Evolutionary conservation across 2,329 filamentous ascomycete genomes (phyloP), one percentile per base, ranked within the genome.

Genomic region (Penicillium occitanis): DNA sequence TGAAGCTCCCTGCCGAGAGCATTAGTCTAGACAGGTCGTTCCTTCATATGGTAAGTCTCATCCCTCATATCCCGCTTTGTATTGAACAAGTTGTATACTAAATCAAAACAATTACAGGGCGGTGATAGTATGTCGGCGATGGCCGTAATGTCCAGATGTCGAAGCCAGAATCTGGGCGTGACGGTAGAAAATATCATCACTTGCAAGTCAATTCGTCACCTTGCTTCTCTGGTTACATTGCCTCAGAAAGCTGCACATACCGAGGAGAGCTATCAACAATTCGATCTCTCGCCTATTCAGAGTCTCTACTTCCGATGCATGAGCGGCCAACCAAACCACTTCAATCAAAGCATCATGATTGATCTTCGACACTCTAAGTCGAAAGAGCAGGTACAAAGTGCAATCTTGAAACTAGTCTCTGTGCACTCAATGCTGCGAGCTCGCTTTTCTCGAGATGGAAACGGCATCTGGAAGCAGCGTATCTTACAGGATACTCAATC

Each of bases 261-360:
- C 6, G 61, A 67, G 48, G 65, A 63, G 35, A 61, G 44, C 28
- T 67, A 65, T 5, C 37, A 63, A 35, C 68, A 72, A 51, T 70
- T 73, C 30, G 70, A 69, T 33, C 65, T 72, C 28, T 72, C 71
- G 7, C 71, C 71, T 5, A 71, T 72, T 62, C 71, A 72, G 46
- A 67, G 68, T 22, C 65, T 70, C 8, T 72, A 71, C 57, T 69
- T 72, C n/a, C 62, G 67, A 40, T 67, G 64, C 46, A 67, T 69
- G 62, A 60, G 67, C 3, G 68, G 70, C 7, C 64, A 66, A 5
- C 50, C 55, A 50, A 65, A 44, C n/a, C 69, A 69, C 33, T 72
- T 72, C 58, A 72, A 72, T 46, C 71, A 72, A 51, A 72, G 69
- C 17, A 63, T 72, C 19, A 64, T 68, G 65, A 37, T 68, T 13